Conservation (phyloP, 371 early-diverging fungal genomes). For the Mucor plumbeus region DNA sequence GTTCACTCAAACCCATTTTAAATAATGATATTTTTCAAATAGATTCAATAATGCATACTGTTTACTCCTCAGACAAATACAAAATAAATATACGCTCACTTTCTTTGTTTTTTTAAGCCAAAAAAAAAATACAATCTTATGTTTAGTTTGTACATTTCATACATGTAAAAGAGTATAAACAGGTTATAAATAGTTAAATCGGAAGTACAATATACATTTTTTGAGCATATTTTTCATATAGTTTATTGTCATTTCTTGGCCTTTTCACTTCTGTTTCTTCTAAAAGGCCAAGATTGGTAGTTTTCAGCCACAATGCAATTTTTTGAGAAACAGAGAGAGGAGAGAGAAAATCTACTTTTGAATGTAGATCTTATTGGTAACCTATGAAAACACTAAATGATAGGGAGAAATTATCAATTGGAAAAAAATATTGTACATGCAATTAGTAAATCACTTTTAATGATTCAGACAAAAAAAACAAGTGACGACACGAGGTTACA, state of each 20-base stretch:
- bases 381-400: neutral
- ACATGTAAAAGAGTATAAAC: neutral
- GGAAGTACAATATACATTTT: neutral
- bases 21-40: neutral
- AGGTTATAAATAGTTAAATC: neutral
- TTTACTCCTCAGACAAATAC: constrained; percentile 18
- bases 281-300: neutral
- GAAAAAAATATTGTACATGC: neutral
- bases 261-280: neutral
- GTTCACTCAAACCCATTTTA: neutral
- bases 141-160: neutral
- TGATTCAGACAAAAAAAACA: neutral
- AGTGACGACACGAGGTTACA: constrained; percentile 2
- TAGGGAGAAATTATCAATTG: constrained; percentile 1
- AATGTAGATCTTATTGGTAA: neutral
- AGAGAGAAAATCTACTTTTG: neutral
- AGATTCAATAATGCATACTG: constrained; percentile 1
- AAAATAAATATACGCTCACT: neutral
- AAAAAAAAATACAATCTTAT: neutral
- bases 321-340: neutral
- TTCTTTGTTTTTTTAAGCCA: neutral
- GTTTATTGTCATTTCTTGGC: neutral
- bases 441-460: neutral
- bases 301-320: neutral
- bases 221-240: neutral